Evolutionary conservation across 2,329 filamentous ascomycete genomes (phyloP), one percentile per base, ranked within the genome.

Genomic region (Fusarium miscanthi): DNA sequence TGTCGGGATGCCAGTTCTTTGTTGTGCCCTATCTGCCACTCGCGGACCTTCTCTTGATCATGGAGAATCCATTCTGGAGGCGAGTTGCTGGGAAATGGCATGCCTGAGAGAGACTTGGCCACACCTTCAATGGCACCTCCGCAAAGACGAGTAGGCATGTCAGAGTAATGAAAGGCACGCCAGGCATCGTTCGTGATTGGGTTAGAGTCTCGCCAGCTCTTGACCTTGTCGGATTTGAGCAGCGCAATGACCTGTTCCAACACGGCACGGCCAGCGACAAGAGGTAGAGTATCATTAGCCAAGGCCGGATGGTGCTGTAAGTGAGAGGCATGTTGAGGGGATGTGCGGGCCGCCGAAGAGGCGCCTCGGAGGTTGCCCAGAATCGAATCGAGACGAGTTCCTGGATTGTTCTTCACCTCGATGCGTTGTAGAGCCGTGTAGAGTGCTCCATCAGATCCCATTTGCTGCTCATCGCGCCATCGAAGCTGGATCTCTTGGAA

Each of bases 1-100:
- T 84, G 80, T 49, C 81, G 81, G 3, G 78, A 76, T 13, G 81
- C 78, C 17, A 77, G 49, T 57, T 84, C 84, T 65, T 81, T 83
- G 60, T 83, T 82, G 68, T 84, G 86, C 0, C 86, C 87, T 16
- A 84, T 78, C 81, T 85, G 86, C 88, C 88, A 90, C 69, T 88
- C 84, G 14, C 84, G 83, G 1, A 85, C 81, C 67, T 84, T 84
- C 37, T 85, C 84, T 6, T 83, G 78, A 37, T 86, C 82, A 27
- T 84, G 79, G 14, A 79, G 80, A 70, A 90, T 83, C 84, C 87
- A 88, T 23, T 84, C 83, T 2, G 89, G 87, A 7, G 88, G 86
- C 46, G 86, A 83, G 3, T 76, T 84, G 5, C 87, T 80, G 19
- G 87, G 88, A 66, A 83, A 87, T 11, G 86, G 82, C 66, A 85